Conservation (phyloP, 2,329 filamentous ascomycete genomes). For the Fusarium tanahbumbuense region DNA sequence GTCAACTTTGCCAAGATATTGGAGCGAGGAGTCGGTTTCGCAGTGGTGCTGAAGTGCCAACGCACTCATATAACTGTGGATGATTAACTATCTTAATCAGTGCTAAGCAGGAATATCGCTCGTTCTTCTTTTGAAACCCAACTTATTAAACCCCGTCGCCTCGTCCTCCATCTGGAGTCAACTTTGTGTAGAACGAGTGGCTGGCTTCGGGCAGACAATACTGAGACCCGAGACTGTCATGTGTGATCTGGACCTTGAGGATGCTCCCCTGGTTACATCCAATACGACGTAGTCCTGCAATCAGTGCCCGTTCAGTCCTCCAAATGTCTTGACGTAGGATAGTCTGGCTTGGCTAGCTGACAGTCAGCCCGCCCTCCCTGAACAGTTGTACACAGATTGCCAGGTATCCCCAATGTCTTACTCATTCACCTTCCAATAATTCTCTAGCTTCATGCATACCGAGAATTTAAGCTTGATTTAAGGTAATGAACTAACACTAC, state of each 20-base stretch:
- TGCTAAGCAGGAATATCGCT: fast-evolving
- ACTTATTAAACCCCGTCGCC: no score
- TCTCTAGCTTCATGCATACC: background rate
- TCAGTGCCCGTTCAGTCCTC: background rate
- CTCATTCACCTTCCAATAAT: slow-evolving; percentile 3
- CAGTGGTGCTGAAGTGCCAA: background rate
- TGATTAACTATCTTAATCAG: background rate
- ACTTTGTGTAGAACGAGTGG: no score
- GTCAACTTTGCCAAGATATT: background rate
- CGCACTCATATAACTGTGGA: background rate
- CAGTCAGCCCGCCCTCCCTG: background rate
- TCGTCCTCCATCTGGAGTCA: no score
- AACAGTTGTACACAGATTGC: background rate
- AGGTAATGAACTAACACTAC: slow-evolving; percentile 1
- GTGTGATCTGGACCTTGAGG: no score
- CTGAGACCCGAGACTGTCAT: no score
- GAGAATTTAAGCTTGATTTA: slow-evolving; percentile 19
- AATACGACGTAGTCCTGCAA: background rate
- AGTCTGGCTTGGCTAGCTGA: background rate
- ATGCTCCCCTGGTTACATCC: no score
- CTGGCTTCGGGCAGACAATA: no score
- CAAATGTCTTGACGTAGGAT: background rate
- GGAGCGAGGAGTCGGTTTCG: background rate
- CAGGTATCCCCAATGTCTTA: background rate
- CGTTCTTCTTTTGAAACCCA: background rate